A percentile compares a stretch with the other conserved stretches of the same genome.
These are phyloP conservation scores for Collybiopsis luxurians DNA, from an alignment of 768 basidiomycete species.

Conservation along the genomic window DNA sequence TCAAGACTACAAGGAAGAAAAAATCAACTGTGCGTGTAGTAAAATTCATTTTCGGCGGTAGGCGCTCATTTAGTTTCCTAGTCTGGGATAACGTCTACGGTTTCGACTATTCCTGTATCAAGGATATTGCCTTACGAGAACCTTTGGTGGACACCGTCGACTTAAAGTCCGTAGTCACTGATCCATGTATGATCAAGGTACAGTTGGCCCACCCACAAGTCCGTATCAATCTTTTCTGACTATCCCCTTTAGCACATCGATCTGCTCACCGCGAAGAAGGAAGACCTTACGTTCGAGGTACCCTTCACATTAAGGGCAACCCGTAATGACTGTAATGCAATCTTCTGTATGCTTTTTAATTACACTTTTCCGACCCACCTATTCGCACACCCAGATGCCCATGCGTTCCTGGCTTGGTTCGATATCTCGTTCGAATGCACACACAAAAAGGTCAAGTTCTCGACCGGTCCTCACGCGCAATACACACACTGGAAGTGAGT, in stretches of 20 bases:
- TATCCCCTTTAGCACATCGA: conserved; percentile 68
- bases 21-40: conserved; percentile 89
- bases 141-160: conserved; percentile 99
- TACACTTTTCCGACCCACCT: not conserved
- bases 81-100: conserved; percentile 99
- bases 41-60: not conserved
- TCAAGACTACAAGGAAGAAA: conserved; percentile 99
- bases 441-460: conserved; percentile 94
- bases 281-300: conserved; percentile 85
- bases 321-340: conserved; percentile 82
- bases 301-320: conserved; percentile 80
- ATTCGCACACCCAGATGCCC: conserved; percentile 59
- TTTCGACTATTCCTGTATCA: conserved; percentile 99
- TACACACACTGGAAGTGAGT: conserved; percentile 97
- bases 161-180: conserved; percentile 89
- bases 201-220: conserved; percentile 11
- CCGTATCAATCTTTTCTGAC: not conserved
- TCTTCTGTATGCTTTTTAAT: not conserved
- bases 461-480: conserved; percentile 95
- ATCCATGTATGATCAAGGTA: conserved; percentile 89
- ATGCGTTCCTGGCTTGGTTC: conserved; percentile 99
- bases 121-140: conserved; percentile 95
- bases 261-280: conserved; percentile 88
- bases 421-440: conserved; percentile 94
- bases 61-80: conserved; percentile 27